phyloP scores from a whole-genome alignment of 371 early-diverging fungal genomes.

The Lichtheimia corymbifera region DNA sequence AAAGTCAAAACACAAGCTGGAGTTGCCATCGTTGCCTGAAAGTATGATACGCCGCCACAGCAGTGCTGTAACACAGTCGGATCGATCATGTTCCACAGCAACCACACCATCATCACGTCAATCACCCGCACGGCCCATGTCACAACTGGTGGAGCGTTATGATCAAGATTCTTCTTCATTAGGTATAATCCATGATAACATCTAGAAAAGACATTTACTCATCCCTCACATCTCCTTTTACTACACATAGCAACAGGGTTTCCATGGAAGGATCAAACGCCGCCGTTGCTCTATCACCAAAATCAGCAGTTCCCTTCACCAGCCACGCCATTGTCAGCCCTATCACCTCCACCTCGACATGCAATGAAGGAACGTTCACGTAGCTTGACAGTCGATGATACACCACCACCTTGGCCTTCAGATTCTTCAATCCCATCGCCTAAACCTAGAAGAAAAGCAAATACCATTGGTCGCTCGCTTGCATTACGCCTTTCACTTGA shows the following conservation, averaged over 20 bases:
- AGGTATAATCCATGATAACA: neutral
- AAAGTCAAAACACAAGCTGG: conserved; percentile 9
- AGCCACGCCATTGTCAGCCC: conserved; percentile 15
- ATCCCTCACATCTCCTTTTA: neutral
- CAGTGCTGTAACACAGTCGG: conserved; percentile 10
- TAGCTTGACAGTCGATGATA: conserved; percentile 12
- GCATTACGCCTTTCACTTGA: conserved; percentile 38
- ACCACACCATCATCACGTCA: neutral
- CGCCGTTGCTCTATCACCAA: neutral
- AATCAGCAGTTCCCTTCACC: conserved; percentile 3
- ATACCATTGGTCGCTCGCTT: conserved; percentile 13
- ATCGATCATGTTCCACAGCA: conserved; percentile 4
- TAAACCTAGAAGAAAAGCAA: neutral
- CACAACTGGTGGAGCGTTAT: conserved; percentile 5
- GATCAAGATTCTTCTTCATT: conserved; percentile 1
- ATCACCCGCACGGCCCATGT: conserved; percentile 9
- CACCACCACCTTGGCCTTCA: conserved; percentile 4
- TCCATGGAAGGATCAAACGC: conserved; percentile 12
- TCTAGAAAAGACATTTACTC: neutral
- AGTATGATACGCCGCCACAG: conserved; percentile 1
- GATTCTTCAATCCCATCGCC: conserved; percentile 1
- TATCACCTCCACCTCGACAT: conserved; percentile 29
- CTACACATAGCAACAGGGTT: neutral
- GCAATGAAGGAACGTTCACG: conserved; percentile 18
- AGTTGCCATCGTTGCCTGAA: conserved; percentile 3